phyloP scores from a whole-genome alignment of 2,329 filamentous ascomycete species.

The Pezicula rhizophila region DNA sequence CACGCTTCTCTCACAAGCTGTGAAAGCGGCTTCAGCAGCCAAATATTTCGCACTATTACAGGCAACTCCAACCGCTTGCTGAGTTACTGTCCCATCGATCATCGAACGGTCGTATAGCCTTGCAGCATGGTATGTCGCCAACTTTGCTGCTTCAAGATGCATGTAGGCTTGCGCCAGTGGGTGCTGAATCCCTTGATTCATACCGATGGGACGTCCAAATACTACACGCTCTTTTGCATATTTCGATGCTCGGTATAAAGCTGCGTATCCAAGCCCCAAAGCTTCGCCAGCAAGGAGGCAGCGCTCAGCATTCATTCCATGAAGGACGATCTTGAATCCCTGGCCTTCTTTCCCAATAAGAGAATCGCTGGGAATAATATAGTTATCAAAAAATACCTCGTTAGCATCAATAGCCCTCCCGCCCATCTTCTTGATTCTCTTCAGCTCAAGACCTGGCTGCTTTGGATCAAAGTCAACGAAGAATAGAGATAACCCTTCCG shows the following conservation, averaged over 20 bases:
- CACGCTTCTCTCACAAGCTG: conserved; percentile 55
- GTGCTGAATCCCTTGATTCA: conserved; percentile 61
- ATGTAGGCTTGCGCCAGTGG: conserved; percentile 61
- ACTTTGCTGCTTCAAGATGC: conserved; percentile 57
- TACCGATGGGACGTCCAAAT: conserved; percentile 58
- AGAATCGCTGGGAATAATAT: conserved; percentile 55
- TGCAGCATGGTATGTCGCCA: conserved; percentile 61
- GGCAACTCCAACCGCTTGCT: conserved; percentile 54
- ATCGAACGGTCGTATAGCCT: conserved; percentile 51
- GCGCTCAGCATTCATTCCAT: conserved; percentile 75
- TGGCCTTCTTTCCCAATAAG: conserved; percentile 68
- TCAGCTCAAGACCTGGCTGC: conserved; percentile 46
- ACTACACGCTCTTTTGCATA: conserved; percentile 64
- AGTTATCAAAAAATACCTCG: conserved; percentile 82
- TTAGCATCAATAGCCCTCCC: conserved; percentile 78
- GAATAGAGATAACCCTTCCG: conserved; percentile 73
- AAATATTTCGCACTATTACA: conserved; percentile 68
- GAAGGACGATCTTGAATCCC: conserved; percentile 73
- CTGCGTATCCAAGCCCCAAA: conserved; percentile 72
- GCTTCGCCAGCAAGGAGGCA: conserved; percentile 75
- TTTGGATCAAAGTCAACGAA: conserved; percentile 68
- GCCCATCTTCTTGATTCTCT: conserved; percentile 79
- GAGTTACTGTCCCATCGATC: conserved; percentile 44
- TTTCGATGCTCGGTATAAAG: conserved; percentile 51
- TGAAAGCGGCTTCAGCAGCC: conserved; percentile 58